A percentile compares a stretch with the other conserved stretches of the same genome.
Evolutionary conservation across 495 filamentous ascomycete species (phyloP).

Genomic region (Hypoxylon cercidicola): DNA sequence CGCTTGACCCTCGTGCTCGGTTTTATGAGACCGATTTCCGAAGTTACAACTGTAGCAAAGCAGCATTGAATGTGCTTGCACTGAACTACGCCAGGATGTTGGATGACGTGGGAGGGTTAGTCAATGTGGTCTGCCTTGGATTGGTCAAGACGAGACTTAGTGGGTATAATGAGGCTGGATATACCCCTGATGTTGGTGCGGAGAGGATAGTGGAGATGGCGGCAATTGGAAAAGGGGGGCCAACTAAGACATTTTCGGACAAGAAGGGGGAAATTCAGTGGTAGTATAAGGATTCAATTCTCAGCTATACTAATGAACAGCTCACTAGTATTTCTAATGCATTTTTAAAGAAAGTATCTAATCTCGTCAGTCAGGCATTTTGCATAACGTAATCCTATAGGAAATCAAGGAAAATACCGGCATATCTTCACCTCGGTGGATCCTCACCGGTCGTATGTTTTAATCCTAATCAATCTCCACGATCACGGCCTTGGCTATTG

Average conservation of each 20-base stretch:
- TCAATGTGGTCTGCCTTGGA: constrained; percentile 13
- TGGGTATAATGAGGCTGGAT: not conserved
- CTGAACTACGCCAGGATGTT: constrained; percentile 9
- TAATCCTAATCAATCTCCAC: constrained; percentile 2
- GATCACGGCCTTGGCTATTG: constrained; percentile 5
- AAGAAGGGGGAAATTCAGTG: not conserved
- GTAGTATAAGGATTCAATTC: too few species aligned
- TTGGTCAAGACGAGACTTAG: not conserved
- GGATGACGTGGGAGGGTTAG: not conserved
- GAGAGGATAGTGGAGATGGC: constrained; percentile 6
- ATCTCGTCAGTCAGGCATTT: too few species aligned
- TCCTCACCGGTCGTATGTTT: not conserved
- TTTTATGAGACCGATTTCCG: constrained; percentile 32
- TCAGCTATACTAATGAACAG: too few species aligned
- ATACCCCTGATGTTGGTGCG: constrained; percentile 1
- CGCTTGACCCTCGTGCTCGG: constrained; percentile 39
- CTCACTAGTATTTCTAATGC: too few species aligned
- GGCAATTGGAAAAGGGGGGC: not conserved
- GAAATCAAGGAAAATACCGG: too few species aligned
- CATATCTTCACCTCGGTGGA: constrained; percentile 1
- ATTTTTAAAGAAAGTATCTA: too few species aligned
- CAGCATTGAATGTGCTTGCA: constrained; percentile 51
- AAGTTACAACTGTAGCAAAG: constrained; percentile 40
- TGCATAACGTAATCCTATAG: too few species aligned
- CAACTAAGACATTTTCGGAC: constrained; percentile 3